phyloP scores from a whole-genome alignment of 208 protist genomes.

The Vickermania spadyakhi region DNA sequence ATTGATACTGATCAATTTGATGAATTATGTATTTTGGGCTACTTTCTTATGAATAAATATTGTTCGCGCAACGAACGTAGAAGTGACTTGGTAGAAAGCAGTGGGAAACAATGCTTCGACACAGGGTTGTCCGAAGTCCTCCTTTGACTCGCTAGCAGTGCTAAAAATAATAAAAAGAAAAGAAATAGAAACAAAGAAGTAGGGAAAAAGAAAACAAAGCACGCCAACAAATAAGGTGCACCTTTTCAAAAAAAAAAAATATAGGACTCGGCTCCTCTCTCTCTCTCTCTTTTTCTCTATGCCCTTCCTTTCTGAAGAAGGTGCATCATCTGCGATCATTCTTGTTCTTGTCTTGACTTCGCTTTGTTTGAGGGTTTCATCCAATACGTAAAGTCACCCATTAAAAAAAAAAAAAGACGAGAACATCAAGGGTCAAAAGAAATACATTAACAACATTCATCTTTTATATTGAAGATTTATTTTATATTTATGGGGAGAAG shows the following conservation, averaged over 20 bases:
- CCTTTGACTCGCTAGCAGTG: background rate
- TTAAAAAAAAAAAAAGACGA: too few relatives aligned
- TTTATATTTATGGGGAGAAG: too few relatives aligned
- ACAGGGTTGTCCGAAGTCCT: background rate
- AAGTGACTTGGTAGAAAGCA: background rate
- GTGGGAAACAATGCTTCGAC: background rate
- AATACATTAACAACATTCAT: too few relatives aligned
- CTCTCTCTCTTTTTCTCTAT: too few relatives aligned
- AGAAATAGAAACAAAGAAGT: slow-evolving; percentile 14
- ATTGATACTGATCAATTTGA: background rate
- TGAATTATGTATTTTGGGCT: background rate
- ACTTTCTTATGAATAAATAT: background rate
- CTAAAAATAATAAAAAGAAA: slow-evolving; percentile 4
- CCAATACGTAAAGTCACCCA: too few relatives aligned
- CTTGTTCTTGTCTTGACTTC: too few relatives aligned
- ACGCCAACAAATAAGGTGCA: background rate
- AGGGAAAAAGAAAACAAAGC: background rate
- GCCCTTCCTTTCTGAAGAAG: too few relatives aligned
- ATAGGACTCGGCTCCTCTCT: too few relatives aligned
- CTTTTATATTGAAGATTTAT: too few relatives aligned
- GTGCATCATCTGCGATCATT: too few relatives aligned
- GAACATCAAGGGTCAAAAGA: too few relatives aligned
- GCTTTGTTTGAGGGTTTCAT: too few relatives aligned
- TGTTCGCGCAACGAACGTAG: background rate
- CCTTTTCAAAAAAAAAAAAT: background rate